These are phyloP conservation scores for Coelastrella sp. DNA, from an alignment of 139 green algal species.

Conservation along the genomic window DNA sequence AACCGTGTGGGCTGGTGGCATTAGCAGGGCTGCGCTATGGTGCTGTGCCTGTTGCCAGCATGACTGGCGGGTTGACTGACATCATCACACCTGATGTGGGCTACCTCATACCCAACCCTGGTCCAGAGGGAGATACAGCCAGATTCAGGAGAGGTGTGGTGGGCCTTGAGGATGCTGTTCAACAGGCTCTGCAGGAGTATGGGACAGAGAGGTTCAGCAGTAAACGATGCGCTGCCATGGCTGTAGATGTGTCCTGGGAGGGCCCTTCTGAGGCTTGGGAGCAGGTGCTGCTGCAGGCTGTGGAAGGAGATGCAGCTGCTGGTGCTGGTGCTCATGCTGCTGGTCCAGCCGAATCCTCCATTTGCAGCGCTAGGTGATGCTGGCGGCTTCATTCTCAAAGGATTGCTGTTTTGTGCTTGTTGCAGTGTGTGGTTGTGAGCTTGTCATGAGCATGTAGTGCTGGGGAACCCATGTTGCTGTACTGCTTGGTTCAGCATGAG, in stretches of 20 bases:
- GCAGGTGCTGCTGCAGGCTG: conserved; percentile 51
- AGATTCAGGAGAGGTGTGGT: conserved; percentile 43
- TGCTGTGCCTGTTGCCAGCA: conserved; percentile 76
- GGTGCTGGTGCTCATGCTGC: neutral
- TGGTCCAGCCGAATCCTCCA: too few species aligned
- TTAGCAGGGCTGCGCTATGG: conserved; percentile 82
- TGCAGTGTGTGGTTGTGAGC: too few species aligned
- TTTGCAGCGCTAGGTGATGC: too few species aligned
- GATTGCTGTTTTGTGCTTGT: neutral
- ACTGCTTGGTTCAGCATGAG: too few species aligned
- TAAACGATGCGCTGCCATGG: conserved; percentile 68
- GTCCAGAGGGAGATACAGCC: conserved; percentile 29
- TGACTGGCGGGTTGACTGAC: conserved; percentile 82
- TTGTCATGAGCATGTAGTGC: too few species aligned
- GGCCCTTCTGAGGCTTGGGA: conserved; percentile 72
- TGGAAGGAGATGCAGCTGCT: neutral
- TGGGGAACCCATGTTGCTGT: too few species aligned
- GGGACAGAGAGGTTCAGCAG: conserved; percentile 40
- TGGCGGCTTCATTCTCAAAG: too few species aligned
- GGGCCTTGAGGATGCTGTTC: conserved; percentile 52
- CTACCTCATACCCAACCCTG: neutral
- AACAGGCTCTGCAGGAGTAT: conserved; percentile 47
- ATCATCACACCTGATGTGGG: conserved; percentile 53
- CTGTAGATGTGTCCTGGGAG: conserved; percentile 79
- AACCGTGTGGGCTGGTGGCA: conserved; percentile 90